Base-by-base conservation (phyloP, 2,329 filamentous ascomycete species). In the Xylariaceae sp. region DNA sequence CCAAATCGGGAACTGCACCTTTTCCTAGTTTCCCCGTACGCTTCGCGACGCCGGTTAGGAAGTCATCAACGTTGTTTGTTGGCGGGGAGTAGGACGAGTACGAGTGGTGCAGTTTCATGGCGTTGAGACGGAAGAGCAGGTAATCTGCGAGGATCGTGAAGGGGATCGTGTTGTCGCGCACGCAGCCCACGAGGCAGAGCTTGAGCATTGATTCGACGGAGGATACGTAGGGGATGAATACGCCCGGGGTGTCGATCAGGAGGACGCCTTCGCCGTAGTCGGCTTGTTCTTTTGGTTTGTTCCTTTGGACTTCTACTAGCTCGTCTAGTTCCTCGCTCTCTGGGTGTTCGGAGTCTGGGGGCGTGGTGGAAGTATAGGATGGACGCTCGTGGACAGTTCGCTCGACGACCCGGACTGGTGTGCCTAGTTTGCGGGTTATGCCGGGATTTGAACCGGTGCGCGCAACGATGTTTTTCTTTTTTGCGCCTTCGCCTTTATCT, bases 151-250 rank as follows among this genome's bases (percentile, higher is more conserved):
- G 73, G 19, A 88, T 88, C 53, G 88, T 82, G 14, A 86, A 80
- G 1, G 87, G 80, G 48, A 99, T 86, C 36, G 97, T 80, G 0
- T 88, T 89, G 68, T 96, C 90, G 69, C 96, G 96, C 49, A 99
- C 90, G 68, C 88, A 89, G 17, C 93, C 90, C 47, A 90, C 91
- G 1, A 97, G 81, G 2, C 92, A 88, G n/a, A 99, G 81, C 71
- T 96, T 97, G 57, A 99, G 77, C 94, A 99, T 99, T 42, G 86
- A 83, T 67, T 94, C 88, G 14, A 88, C 81, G 64, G 95, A 83
- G 0, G 87, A 81, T 28, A 97, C 88, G 68, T 96, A 96, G 0
- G 94, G 94, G 53, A 97, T 83, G 70, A 97, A 99, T 9, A 99
- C 92, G 44, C 94, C 94, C 0, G 94, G 94, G 0, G 93, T 97